Evolutionary conservation across 495 filamentous ascomycete genomes (phyloP).

Genomic region (Penicillium samsonianum): DNA sequence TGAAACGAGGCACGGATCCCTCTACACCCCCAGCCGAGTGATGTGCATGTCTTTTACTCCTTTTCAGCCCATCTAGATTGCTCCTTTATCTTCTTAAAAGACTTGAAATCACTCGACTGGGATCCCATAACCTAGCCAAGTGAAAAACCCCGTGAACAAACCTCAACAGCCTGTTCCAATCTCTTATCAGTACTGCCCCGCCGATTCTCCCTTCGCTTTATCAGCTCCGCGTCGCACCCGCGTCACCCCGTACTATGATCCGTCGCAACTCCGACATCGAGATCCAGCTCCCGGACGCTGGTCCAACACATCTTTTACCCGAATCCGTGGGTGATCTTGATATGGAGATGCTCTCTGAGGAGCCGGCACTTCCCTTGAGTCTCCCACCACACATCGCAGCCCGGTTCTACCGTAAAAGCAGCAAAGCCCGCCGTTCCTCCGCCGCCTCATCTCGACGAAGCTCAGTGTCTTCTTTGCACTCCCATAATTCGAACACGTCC

Average conservation of each 20-base stretch:
- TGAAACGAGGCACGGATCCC: slow-evolving; percentile 49
- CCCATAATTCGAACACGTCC: slow-evolving; percentile 64
- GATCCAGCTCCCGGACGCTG: slow-evolving; percentile 47
- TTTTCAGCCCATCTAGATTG: slow-evolving; percentile 15
- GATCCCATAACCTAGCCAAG: background rate
- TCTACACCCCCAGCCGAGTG: slow-evolving; percentile 25
- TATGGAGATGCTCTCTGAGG: slow-evolving; percentile 51
- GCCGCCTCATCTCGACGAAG: slow-evolving; percentile 85
- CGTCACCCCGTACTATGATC: slow-evolving; percentile 39
- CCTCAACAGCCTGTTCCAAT: slow-evolving; percentile 17
- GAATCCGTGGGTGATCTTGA: slow-evolving; percentile 35
- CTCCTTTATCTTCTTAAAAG: slow-evolving; percentile 7
- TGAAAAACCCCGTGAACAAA: background rate
- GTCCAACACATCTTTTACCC: slow-evolving; percentile 31
- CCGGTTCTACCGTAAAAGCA: slow-evolving; percentile 74
- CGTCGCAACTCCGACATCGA: slow-evolving; percentile 52
- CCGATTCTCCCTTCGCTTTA: slow-evolving; percentile 12
- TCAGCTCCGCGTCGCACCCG: slow-evolving; percentile 6
- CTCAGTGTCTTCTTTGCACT: slow-evolving; percentile 85
- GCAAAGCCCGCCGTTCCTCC: slow-evolving; percentile 75
- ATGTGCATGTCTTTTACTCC: slow-evolving; percentile 18
- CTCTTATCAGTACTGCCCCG: slow-evolving; percentile 33
- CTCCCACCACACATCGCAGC: slow-evolving; percentile 84
- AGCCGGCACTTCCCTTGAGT: slow-evolving; percentile 48
- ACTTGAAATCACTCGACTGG: background rate